Evolutionary conservation across 768 basidiomycete species (phyloP).

Genomic region (Phylloporus arenicola): DNA sequence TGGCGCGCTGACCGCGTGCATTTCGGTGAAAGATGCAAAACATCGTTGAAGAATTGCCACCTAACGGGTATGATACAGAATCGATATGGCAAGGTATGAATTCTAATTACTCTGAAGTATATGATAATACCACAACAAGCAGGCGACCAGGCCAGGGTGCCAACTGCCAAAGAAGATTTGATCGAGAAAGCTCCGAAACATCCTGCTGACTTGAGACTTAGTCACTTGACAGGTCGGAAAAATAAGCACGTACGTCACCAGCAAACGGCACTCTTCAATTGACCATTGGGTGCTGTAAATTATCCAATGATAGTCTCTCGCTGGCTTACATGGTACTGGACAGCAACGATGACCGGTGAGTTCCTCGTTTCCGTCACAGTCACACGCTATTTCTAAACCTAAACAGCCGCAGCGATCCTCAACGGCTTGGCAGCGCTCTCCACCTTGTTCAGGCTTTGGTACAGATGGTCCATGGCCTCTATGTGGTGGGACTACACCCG

Average conservation of each 20-base stretch:
- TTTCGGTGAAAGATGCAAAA: background rate
- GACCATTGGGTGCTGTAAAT: background rate
- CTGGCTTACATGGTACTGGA: background rate
- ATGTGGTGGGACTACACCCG: constrained; percentile 19
- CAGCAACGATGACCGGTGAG: background rate
- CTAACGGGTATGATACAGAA: background rate
- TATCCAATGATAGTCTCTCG: background rate
- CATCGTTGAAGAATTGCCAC: background rate
- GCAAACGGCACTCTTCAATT: no score
- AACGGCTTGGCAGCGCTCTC: constrained; percentile 2
- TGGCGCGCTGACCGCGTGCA: background rate
- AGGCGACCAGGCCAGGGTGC: background rate
- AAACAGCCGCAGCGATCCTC: background rate
- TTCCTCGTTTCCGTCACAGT: background rate
- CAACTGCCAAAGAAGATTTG: background rate
- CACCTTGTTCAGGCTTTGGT: constrained; percentile 14
- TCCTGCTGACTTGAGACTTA: background rate
- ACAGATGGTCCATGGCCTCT: constrained; percentile 6
- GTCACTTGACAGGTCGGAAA: background rate
- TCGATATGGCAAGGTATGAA: no score
- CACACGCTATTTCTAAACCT: background rate
- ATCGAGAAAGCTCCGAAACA: background rate
- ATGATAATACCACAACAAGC: background rate
- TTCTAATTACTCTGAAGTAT: no score
- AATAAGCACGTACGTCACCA: background rate